A percentile compares a stretch with the other conserved stretches of the same genome.
phyloP scores from a whole-genome alignment of 345 rosid genomes.

The Pugionium dolabratum region DNA sequence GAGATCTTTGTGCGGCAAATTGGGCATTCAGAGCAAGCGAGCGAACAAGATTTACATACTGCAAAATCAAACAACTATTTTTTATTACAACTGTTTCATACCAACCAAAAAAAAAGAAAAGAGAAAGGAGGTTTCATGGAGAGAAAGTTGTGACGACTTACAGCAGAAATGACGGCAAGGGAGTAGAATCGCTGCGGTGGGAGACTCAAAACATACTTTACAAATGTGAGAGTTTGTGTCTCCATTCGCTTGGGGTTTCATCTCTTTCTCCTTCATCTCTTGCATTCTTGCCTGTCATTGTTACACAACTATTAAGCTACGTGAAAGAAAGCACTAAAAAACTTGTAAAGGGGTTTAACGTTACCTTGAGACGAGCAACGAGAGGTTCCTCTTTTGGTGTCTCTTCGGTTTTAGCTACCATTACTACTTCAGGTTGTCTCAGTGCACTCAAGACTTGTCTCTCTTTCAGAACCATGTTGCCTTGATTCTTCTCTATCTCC shows the following conservation, averaged over 20 bases:
- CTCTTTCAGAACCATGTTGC: constrained; percentile 50
- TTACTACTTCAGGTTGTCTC: constrained; percentile 46
- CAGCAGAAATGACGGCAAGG: constrained; percentile 99
- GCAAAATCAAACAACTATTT: constrained; percentile 29
- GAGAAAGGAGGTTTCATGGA: constrained; percentile 2
- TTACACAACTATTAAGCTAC: not conserved
- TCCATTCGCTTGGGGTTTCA: constrained; percentile 64
- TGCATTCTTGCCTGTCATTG: constrained; percentile 85
- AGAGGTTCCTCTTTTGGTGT: constrained; percentile 78
- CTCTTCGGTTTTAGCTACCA: constrained; percentile 46
- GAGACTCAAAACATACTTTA: constrained; percentile 95
- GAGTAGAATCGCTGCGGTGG: constrained; percentile 95
- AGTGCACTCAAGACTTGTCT: constrained; percentile 51
- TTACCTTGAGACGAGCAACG: constrained; percentile 79
- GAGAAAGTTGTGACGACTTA: constrained; percentile 54
- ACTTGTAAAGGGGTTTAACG: not conserved
- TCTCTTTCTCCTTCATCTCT: constrained; percentile 97
- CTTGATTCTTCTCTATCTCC: constrained; percentile 42
- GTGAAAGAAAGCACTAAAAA: not conserved
- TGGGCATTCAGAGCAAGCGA: constrained; percentile 98
- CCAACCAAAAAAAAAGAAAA: not conserved
- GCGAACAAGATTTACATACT: constrained; percentile 99
- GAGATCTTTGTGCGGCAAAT: constrained; percentile 93
- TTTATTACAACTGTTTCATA: not conserved
- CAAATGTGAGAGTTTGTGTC: constrained; percentile 91